phyloP scores from a whole-genome alignment of 2,329 filamentous ascomycete species.

The Paraphoma sp. region DNA sequence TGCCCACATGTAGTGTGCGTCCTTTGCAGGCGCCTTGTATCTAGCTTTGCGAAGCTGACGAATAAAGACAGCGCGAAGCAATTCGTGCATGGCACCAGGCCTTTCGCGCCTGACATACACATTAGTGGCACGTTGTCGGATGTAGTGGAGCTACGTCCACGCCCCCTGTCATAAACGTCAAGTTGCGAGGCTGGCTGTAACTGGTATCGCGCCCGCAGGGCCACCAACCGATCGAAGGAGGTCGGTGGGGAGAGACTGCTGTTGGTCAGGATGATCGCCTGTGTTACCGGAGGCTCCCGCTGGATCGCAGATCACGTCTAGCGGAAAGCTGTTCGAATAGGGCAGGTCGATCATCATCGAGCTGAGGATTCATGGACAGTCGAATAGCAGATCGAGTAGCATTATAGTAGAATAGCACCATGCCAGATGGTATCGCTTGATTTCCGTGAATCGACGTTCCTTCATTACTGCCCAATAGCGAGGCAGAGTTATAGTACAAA shows the following conservation, averaged over 20 bases:
- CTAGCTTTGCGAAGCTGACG: neutral
- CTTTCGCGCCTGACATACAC: constrained; percentile 3
- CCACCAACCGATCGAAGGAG: neutral
- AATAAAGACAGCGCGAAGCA: neutral
- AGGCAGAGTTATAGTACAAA: constrained; percentile 27
- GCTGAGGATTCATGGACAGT: constrained; percentile 12
- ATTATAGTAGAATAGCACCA: constrained; percentile 17
- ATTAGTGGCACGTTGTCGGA: constrained; percentile 3
- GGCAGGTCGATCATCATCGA: constrained; percentile 22
- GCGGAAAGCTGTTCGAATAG: constrained; percentile 14
- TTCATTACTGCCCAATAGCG: constrained; percentile 24
- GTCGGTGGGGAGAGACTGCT: neutral
- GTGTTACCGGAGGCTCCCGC: constrained; percentile 15
- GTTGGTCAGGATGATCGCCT: constrained; percentile 4
- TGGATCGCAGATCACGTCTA: constrained; percentile 10
- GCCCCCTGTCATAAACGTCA: constrained; percentile 1
- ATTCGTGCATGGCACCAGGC: constrained; percentile 6
- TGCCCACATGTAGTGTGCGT: neutral
- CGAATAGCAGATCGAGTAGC: constrained; percentile 13
- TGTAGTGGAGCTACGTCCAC: neutral
- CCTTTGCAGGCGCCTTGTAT: constrained; percentile 1
- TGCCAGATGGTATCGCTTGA: constrained; percentile 21
- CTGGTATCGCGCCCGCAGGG: neutral
- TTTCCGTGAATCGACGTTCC: constrained; percentile 21
- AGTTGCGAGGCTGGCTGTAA: neutral